These are phyloP conservation scores for Sisymbrium altissimum DNA, from an alignment of 345 rosid genomes.

Conservation along the genomic window DNA sequence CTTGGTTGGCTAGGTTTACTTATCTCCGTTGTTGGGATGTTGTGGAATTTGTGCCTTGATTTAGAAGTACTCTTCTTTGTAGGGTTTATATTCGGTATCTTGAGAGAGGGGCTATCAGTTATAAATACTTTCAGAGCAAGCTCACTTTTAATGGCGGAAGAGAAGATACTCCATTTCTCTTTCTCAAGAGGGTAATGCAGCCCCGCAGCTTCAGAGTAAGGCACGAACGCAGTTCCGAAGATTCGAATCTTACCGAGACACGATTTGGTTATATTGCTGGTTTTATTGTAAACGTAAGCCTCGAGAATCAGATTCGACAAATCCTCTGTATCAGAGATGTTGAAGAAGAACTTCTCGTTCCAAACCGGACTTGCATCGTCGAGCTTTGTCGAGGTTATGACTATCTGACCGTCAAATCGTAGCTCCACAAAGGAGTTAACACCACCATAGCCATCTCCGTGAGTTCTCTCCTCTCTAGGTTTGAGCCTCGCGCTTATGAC, in stretches of 20 bases:
- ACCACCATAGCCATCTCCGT: conserved; percentile 36
- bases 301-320: conserved; percentile 56
- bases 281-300: conserved; percentile 51
- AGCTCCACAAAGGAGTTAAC: conserved; percentile 72
- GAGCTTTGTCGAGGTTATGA: conserved; percentile 60
- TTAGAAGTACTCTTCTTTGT: conserved; percentile 43
- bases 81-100: conserved; percentile 45
- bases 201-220: conserved; percentile 69
- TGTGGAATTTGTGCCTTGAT: conserved; percentile 12
- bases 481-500: conserved; percentile 73
- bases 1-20: background rate
- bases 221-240: conserved; percentile 70
- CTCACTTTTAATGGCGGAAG: conserved; percentile 56
- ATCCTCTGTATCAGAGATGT: conserved; percentile 62
- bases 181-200: conserved; percentile 84
- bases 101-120: conserved; percentile 58
- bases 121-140: conserved; percentile 71
- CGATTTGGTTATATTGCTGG: conserved; percentile 43
- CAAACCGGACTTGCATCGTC: conserved; percentile 75
- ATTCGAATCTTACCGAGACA: conserved; percentile 71
- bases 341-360: conserved; percentile 84
- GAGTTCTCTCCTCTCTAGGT: conserved; percentile 48
- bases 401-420: conserved; percentile 69
- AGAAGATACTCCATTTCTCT: conserved; percentile 47
- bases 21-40: background rate